Conservation (phyloP, 1,139 yeast species). For the Candida tropicalis region DNA sequence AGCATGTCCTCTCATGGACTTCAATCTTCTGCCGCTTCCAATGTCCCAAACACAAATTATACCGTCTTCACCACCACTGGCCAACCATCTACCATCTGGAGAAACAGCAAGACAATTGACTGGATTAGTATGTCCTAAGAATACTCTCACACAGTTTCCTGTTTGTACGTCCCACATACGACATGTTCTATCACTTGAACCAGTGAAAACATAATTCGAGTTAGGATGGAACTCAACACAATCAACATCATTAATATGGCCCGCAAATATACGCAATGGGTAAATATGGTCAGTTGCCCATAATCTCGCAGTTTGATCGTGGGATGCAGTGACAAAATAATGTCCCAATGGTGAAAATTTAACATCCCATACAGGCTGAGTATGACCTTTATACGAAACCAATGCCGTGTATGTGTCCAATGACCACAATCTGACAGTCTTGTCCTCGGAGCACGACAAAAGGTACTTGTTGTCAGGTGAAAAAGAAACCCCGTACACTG, state of each 20-base stretch:
- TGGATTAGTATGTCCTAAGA: constrained; percentile 91
- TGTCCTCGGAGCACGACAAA: constrained; percentile 86
- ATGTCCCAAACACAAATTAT: constrained; percentile 92
- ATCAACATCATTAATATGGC: constrained; percentile 96
- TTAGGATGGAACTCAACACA: constrained; percentile 96
- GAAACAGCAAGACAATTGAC: constrained; percentile 85
- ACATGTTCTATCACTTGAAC: constrained; percentile 92
- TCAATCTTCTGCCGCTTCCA: constrained; percentile 85
- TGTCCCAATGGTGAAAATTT: constrained; percentile 94
- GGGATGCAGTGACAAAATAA: constrained; percentile 96
- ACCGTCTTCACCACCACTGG: constrained; percentile 94
- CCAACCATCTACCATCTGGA: constrained; percentile 97
- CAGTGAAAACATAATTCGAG: constrained; percentile 90
- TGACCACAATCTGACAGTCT: constrained; percentile 92
- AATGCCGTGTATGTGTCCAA: constrained; percentile 86
- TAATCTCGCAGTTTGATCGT: constrained; percentile 94
- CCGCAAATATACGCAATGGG: constrained; percentile 94
- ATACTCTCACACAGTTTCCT: constrained; percentile 91
- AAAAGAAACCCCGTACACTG: constrained; percentile 88
- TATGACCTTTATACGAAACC: constrained; percentile 95
- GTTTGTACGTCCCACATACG: constrained; percentile 97
- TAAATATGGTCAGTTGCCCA: constrained; percentile 99
- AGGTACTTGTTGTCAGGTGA: constrained; percentile 87
- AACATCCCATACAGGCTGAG: constrained; percentile 97
- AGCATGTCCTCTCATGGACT: constrained; percentile 90